phyloP scores from a whole-genome alignment of 192 early-diverging fungal genomes.

The Geosiphon pyriformis region DNA sequence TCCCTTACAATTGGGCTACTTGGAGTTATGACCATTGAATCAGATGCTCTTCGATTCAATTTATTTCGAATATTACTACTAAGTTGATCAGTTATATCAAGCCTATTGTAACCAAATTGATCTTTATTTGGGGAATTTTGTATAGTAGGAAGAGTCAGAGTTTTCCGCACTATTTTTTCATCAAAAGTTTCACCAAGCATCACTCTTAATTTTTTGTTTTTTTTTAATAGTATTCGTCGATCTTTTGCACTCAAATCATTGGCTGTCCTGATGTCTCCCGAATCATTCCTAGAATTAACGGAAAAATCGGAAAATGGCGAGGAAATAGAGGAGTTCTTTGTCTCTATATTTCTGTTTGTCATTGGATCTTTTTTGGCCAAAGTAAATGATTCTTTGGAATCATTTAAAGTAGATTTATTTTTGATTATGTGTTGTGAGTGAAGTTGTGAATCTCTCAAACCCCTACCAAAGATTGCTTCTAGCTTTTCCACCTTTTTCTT shows the following conservation, averaged over 20 bases:
- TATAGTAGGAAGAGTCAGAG: constrained; percentile 28
- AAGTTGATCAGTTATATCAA: no score
- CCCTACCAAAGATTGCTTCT: constrained; percentile 20
- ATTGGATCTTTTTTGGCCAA: background rate
- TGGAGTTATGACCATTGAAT: constrained; percentile 12
- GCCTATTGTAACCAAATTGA: background rate
- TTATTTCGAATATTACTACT: background rate
- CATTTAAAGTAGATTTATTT: background rate
- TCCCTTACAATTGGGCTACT: no score
- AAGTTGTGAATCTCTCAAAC: constrained; percentile 18
- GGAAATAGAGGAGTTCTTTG: background rate
- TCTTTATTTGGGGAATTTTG: background rate
- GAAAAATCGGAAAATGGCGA: background rate
- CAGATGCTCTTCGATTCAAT: constrained; percentile 16
- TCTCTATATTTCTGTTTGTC: background rate
- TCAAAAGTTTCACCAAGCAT: constrained; percentile 34
- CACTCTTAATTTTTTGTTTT: constrained; percentile 34
- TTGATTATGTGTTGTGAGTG: constrained; percentile 12
- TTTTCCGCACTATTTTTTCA: constrained; percentile 28
- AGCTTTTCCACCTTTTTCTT: constrained; percentile 23
- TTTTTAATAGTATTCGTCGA: constrained; percentile 31
- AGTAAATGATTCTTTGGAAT: background rate
- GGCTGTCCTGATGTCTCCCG: background rate
- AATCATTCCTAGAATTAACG: background rate
- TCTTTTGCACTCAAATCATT: constrained; percentile 34